Base-by-base conservation (phyloP, 441 rosid genomes). In the Erodium moschatum region DNA sequence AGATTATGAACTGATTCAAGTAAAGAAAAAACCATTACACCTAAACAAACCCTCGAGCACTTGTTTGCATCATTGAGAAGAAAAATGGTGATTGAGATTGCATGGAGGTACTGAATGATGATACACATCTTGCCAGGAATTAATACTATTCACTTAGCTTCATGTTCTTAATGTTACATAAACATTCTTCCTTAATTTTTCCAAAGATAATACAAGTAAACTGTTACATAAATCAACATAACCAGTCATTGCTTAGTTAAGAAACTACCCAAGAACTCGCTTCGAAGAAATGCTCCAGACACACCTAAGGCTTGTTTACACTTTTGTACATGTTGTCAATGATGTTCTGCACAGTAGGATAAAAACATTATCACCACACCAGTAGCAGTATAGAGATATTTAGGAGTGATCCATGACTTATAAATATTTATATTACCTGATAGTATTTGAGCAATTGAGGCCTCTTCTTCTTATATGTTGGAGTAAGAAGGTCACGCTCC, bases 401-500 rank as follows among this genome's bases (percentile, higher is more conserved):
- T 29, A 29, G 31, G 31, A 29, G 31, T 29, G 31, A 29, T 29
- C 31, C 2, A 29, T 29, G 31, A 29, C 4, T 3, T 29, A 29
- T 29, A 29, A 1, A 29, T 29, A 29, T 3, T 29, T 3, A 29
- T 29, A 52, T 16, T 60, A 60, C 97, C 97, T 88, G 89, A 72
- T 90, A 94, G 78, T 85, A 77, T 80, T 87, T 89, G 70, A 85
- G 91, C 77, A 89, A 77, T 50, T 94, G 99, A 52, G 97, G 97
- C 78, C 99, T 85, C 85, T 91, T 94, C 84, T 87, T 94, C 85
- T 94, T 94, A 62, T 81, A 94, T 0, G 97, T 94, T 13, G 97
- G 99, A 48, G 99, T 91, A 40, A 94, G 89, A 69, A 91, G 92
- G 68, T 91, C 93, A 2, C 89, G 89, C 27, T 91, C 97, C 61